These are phyloP conservation scores for Lumnitzera racemosa DNA, from an alignment of 345 rosid genomes.

Conservation along the genomic window DNA sequence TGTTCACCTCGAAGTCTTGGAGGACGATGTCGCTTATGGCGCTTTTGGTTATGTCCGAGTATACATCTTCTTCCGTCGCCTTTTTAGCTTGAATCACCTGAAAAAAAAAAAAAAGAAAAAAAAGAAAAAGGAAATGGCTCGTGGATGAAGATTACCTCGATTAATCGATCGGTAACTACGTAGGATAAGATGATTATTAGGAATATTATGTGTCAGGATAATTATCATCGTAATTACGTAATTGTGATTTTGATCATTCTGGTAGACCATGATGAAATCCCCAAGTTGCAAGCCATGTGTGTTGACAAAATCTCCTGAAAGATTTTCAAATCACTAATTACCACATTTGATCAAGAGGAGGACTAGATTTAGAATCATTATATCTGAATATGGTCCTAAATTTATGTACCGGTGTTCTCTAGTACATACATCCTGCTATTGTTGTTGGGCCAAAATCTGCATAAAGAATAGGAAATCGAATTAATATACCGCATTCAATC, in stretches of 20 bases:
- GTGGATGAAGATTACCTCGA: neutral
- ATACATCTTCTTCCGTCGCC: slow-evolving; percentile 59
- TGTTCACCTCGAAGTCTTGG: slow-evolving; percentile 33
- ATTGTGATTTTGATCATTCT: slow-evolving; percentile 47
- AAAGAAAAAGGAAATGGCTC: neutral
- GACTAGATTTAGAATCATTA: neutral
- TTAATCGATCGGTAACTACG: no score
- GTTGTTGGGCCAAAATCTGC: slow-evolving; percentile 99
- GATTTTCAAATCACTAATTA: slow-evolving; percentile 1
- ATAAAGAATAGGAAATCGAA: no score
- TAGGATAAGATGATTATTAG: neutral
- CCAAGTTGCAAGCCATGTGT: slow-evolving; percentile 74
- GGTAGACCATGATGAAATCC: slow-evolving; percentile 74
- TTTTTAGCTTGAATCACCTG: slow-evolving; percentile 90
- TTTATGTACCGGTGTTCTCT: slow-evolving; percentile 74
- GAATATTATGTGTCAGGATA: neutral
- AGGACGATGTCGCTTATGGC: slow-evolving; percentile 39
- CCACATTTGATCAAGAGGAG: neutral
- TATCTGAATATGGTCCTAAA: neutral
- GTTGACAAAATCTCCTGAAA: slow-evolving; percentile 76
- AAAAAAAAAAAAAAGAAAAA: slow-evolving; percentile 1
- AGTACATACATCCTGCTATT: slow-evolving; percentile 96
- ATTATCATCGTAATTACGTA: slow-evolving; percentile 37
- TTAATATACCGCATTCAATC: no score
- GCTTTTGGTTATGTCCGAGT: slow-evolving; percentile 40